These are phyloP conservation scores for Leucogyrophana mollusca DNA, from an alignment of 768 basidiomycete genomes.

Conservation along the genomic window DNA sequence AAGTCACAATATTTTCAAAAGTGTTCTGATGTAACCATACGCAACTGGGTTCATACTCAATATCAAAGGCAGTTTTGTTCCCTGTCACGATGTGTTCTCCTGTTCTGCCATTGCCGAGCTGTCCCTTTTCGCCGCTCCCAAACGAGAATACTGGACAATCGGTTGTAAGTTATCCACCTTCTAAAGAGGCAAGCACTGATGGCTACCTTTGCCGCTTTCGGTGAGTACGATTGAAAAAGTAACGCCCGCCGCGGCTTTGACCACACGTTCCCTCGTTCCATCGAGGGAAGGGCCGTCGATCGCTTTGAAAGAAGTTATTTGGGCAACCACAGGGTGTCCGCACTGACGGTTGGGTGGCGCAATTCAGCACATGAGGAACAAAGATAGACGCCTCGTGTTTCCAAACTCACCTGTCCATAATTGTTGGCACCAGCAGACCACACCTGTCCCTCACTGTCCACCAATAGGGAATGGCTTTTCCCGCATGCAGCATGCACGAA, in stretches of 20 bases:
- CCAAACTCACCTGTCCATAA: conserved; percentile 66
- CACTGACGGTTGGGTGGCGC: too few species aligned
- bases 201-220: conserved; percentile 72
- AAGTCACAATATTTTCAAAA: background rate
- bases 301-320: conserved; percentile 63
- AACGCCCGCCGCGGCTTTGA: conserved; percentile 78
- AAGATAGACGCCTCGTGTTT: background rate
- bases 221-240: conserved; percentile 85
- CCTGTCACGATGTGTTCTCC: conserved; percentile 90
- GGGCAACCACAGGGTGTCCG: conserved; percentile 63
- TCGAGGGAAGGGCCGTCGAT: conserved; percentile 57
- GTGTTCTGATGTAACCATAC: conserved; percentile 12
- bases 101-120: conserved; percentile 88
- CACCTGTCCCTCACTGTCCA: conserved; percentile 76
- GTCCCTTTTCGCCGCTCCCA: conserved; percentile 91
- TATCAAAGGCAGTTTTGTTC: conserved; percentile 81
- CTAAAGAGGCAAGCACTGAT: background rate
- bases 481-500: conserved; percentile 87
- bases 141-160: conserved; percentile 72
- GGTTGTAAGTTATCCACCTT: conserved; percentile 2
- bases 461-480: conserved; percentile 76
- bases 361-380: background rate
- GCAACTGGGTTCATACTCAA: conserved; percentile 67
- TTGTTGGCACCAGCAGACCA: conserved; percentile 86
- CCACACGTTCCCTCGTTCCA: conserved; percentile 61